Evolutionary conservation across 1,284 basidiomycete genomes (phyloP).

Genomic region (Tylopilus orsonianus): DNA sequence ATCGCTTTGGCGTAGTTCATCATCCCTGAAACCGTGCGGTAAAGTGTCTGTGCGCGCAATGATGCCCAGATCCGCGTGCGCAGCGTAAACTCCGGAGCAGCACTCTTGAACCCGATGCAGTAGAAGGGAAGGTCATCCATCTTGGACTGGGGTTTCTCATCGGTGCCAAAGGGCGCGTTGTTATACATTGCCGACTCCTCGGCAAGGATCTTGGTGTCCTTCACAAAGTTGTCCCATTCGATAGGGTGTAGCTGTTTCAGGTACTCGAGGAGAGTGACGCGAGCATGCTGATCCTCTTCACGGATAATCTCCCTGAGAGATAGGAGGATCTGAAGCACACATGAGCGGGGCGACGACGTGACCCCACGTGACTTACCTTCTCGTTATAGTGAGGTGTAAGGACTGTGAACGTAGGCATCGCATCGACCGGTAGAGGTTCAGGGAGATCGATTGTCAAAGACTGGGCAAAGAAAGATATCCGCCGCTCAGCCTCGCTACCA

Average conservation of each 20-base stretch:
- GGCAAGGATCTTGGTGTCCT: conserved; percentile 98
- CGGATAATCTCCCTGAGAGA: conserved; percentile 95
- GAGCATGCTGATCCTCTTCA: conserved; percentile 93
- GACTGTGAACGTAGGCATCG: conserved; percentile 97
- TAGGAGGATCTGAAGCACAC: conserved; percentile 66
- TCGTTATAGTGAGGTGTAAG: conserved; percentile 95
- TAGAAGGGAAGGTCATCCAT: conserved; percentile 97
- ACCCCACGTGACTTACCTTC: conserved; percentile 54
- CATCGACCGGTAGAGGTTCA: conserved; percentile 87
- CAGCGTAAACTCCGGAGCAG: conserved; percentile 96
- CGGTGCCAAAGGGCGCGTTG: conserved; percentile 75
- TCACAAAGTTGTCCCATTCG: conserved; percentile 99
- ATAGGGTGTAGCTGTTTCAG: conserved; percentile 97
- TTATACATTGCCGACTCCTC: conserved; percentile 92
- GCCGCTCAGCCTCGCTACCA: conserved; percentile 89
- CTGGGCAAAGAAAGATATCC: conserved; percentile 96
- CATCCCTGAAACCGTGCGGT: conserved; percentile 98
- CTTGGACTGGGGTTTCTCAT: conserved; percentile 87
- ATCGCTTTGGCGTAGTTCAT: conserved; percentile 99
- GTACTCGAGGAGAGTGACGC: conserved; percentile 94
- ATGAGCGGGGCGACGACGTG: conserved; percentile 10
- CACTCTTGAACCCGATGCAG: conserved; percentile 99
- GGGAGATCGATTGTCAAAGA: conserved; percentile 89
- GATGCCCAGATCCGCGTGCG: conserved; percentile 99
- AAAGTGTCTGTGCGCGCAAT: conserved; percentile 95